These are phyloP conservation scores for Sporothrix sp. DNA, from an alignment of 2,329 filamentous ascomycete species.

Conservation along the genomic window DNA sequence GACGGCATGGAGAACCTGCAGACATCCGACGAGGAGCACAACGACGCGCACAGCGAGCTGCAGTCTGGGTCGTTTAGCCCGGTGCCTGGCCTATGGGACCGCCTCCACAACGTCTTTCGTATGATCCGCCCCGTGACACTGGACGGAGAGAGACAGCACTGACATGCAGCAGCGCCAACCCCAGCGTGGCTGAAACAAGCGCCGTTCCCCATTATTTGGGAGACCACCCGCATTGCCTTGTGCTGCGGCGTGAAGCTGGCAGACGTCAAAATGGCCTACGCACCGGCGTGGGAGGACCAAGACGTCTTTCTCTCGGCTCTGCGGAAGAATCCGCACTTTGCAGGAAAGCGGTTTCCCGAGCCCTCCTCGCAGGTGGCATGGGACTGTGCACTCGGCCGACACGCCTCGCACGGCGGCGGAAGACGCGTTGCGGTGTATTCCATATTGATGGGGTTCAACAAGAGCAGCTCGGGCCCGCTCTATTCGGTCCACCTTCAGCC, in stretches of 20 bases:
- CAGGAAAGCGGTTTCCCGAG: constrained; percentile 39
- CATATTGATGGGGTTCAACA: constrained; percentile 31
- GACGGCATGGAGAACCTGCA: constrained; percentile 10
- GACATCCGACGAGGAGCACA: not conserved
- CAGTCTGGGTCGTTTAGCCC: not conserved
- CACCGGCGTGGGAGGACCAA: constrained; percentile 35
- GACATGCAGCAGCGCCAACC: constrained; percentile 27
- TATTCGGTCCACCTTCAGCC: constrained; percentile 40
- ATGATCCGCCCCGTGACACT: constrained; percentile 18
- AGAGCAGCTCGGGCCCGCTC: constrained; percentile 26
- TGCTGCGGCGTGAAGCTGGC: constrained; percentile 35
- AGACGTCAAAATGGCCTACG: constrained; percentile 28
- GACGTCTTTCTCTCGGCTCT: constrained; percentile 34
- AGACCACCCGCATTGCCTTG: constrained; percentile 38
- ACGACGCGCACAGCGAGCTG: not conserved
- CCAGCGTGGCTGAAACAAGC: constrained; percentile 33
- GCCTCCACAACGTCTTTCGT: constrained; percentile 32
- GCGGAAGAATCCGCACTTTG: constrained; percentile 30
- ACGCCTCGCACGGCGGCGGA: constrained; percentile 22
- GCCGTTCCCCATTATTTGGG: constrained; percentile 43
- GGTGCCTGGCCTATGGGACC: constrained; percentile 19
- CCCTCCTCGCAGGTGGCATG: constrained; percentile 36
- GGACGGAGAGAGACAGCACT: too few species aligned
- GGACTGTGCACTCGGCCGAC: constrained; percentile 28
- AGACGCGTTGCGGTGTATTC: constrained; percentile 33